Evolutionary conservation across 2,329 filamentous ascomycete genomes (phyloP).

Genomic region (Plenodomus biglobosus): DNA sequence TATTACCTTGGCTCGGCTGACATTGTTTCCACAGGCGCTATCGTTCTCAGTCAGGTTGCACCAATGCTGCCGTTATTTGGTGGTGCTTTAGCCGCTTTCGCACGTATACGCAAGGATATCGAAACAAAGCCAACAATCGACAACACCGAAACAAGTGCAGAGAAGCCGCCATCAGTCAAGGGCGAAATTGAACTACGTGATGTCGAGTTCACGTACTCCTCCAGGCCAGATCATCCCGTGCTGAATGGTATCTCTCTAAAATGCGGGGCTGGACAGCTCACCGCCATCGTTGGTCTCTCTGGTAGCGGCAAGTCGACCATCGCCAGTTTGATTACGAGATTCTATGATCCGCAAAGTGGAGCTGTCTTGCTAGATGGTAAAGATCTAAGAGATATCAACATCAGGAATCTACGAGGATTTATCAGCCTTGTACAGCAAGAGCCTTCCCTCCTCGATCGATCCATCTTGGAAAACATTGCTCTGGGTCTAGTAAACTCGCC

Average conservation of each 20-base stretch:
- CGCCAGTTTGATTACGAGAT: constrained; percentile 40
- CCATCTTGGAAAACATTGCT: constrained; percentile 58
- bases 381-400: constrained; percentile 43
- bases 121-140: constrained; percentile 49
- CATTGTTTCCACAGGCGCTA: constrained; percentile 40
- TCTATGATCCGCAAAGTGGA: constrained; percentile 52
- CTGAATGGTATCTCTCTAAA: constrained; percentile 42
- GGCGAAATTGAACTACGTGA: constrained; percentile 54
- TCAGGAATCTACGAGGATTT: constrained; percentile 40
- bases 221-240: constrained; percentile 44
- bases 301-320: constrained; percentile 49
- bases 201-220: constrained; percentile 48
- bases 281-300: constrained; percentile 48
- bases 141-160: constrained; percentile 35
- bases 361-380: constrained; percentile 61
- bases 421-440: constrained; percentile 55
- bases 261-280: constrained; percentile 44
- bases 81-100: constrained; percentile 56
- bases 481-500: constrained; percentile 52
- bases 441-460: constrained; percentile 54
- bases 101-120: constrained; percentile 61
- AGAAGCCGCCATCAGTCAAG: constrained; percentile 20
- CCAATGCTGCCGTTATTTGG: constrained; percentile 55
- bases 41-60: constrained; percentile 51
- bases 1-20: constrained; percentile 5